These are phyloP conservation scores for Saitozyma podzolica DNA, from an alignment of 768 basidiomycete species.

Conservation along the genomic window DNA sequence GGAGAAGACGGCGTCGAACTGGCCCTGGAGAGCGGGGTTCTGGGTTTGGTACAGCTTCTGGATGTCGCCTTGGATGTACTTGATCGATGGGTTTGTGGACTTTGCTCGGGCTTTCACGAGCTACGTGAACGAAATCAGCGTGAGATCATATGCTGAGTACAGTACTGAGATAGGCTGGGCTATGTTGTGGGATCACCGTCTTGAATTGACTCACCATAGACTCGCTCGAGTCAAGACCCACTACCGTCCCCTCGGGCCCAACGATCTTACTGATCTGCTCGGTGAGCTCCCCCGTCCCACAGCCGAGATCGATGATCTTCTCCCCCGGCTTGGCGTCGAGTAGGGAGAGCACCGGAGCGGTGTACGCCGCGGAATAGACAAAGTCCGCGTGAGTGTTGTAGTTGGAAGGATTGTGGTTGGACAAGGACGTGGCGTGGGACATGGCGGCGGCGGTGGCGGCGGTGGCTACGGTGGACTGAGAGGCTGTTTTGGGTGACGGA, in stretches of 20 bases:
- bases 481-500: too few relatives aligned
- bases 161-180: too few relatives aligned
- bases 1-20: conserved; percentile 75
- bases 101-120: conserved; percentile 59
- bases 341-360: conserved; percentile 61
- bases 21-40: conserved; percentile 39
- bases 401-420: conserved; percentile 55
- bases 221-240: conserved; percentile 70
- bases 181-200: neutral
- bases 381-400: conserved; percentile 70
- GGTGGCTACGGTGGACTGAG: neutral
- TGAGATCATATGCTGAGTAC: too few relatives aligned
- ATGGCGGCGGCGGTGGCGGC: conserved; percentile 9
- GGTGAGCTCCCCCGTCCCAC: conserved; percentile 79
- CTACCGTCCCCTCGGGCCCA: conserved; percentile 58
- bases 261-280: conserved; percentile 62
- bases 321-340: conserved; percentile 68
- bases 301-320: conserved; percentile 63
- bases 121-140: conserved; percentile 51
- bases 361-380: conserved; percentile 62
- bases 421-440: conserved; percentile 2
- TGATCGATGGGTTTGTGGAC: conserved; percentile 1
- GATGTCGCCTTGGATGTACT: conserved; percentile 32
- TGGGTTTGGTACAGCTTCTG: conserved; percentile 55
- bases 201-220: conserved; percentile 63